These are phyloP conservation scores for Verbena officinalis DNA, from an alignment of 257 asterid species.

Conservation along the genomic window DNA sequence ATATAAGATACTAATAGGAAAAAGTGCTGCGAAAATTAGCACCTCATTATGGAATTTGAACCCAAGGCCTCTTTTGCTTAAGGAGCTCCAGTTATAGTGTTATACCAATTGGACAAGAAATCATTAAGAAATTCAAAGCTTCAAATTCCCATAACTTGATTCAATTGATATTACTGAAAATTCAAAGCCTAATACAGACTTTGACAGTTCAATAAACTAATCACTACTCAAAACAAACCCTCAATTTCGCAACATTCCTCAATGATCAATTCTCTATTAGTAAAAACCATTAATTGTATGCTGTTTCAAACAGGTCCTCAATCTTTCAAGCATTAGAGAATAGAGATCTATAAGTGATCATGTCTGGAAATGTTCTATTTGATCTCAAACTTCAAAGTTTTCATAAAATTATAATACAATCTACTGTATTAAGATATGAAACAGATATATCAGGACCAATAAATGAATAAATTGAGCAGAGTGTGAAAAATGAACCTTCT, in stretches of 20 bases:
- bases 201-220: conserved; percentile 1
- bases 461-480: not conserved
- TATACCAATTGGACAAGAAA: not conserved
- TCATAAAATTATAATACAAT: conserved; percentile 4
- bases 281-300: not conserved
- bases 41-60: too few species aligned
- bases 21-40: too few species aligned
- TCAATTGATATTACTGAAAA: not conserved
- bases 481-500: conserved; percentile 56
- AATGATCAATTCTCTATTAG: not conserved
- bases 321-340: conserved; percentile 4
- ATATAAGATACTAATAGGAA: not conserved
- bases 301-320: not conserved
- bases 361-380: not conserved
- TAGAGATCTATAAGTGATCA: too few species aligned
- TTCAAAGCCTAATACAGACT: not conserved
- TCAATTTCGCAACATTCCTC: not conserved
- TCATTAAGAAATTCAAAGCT: not conserved
- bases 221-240: not conserved
- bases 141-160: not conserved
- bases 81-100: not conserved
- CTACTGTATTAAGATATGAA: conserved; percentile 30
- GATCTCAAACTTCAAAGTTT: not conserved
- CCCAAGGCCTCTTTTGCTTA: not conserved
- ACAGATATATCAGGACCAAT: not conserved